Conservation (phyloP, 306 rosid genomes). For the Styphnolobium japonicum region DNA sequence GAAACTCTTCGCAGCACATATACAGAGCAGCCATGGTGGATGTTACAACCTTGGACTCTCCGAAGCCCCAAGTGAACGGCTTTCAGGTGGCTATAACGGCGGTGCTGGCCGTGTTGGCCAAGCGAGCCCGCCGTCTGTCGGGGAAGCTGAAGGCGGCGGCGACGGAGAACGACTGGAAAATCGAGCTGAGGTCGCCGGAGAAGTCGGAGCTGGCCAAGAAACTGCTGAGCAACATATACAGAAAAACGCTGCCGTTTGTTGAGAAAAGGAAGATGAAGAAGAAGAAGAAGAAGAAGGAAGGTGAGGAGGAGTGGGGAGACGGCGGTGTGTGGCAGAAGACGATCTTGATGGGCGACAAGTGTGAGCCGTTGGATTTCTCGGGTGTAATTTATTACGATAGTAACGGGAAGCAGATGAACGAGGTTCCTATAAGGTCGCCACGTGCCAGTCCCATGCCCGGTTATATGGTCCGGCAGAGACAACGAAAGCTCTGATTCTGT, state of each 20-base stretch:
- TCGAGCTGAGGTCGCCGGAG: constrained; percentile 10
- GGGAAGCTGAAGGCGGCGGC: constrained; percentile 35
- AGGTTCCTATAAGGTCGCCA: constrained; percentile 59
- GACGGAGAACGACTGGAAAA: neutral
- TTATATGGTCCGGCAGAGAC: constrained; percentile 22
- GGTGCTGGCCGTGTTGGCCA: constrained; percentile 37
- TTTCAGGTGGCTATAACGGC: constrained; percentile 35
- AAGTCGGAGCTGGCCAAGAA: constrained; percentile 40
- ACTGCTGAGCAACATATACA: constrained; percentile 48
- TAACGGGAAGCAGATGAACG: constrained; percentile 49
- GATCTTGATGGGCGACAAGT: constrained; percentile 85
- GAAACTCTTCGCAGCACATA: neutral
- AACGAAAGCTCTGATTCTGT: neutral
- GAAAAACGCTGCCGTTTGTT: constrained; percentile 41
- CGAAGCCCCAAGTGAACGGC: constrained; percentile 9
- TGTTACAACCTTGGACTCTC: neutral
- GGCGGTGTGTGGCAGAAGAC: constrained; percentile 86
- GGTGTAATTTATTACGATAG: constrained; percentile 69
- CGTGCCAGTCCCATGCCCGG: constrained; percentile 61
- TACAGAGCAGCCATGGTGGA: neutral
- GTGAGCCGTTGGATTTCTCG: constrained; percentile 81
- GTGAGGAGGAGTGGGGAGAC: constrained; percentile 44
- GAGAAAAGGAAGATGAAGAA: constrained; percentile 22
- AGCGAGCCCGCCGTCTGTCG: constrained; percentile 45
- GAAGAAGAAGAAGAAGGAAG: neutral